A percentile compares a stretch with the other conserved stretches of the same genome.
These are phyloP conservation scores for Dendrobium huoshanense DNA, from an alignment of 106 monocot genomes.

Conservation along the genomic window DNA sequence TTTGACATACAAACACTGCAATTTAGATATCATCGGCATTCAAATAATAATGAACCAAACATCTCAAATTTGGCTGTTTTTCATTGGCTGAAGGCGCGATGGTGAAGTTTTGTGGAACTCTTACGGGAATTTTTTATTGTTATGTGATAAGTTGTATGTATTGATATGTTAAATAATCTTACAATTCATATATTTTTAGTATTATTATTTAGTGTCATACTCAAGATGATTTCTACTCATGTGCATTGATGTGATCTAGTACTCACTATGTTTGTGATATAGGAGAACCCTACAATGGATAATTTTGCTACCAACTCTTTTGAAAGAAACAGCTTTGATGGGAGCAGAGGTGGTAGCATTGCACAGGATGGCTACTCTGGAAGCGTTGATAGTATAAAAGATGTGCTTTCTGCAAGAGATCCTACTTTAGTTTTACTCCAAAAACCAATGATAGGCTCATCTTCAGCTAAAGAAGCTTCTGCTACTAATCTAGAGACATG, in stretches of 20 bases:
- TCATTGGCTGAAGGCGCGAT: background rate
- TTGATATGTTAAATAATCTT: background rate
- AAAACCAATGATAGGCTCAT: constrained; percentile 38
- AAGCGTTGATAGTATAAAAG: constrained; percentile 30
- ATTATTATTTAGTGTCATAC: background rate
- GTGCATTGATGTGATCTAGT: background rate
- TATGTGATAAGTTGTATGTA: background rate
- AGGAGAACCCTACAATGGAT: constrained; percentile 51
- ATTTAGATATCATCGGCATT: background rate
- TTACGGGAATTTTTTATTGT: background rate
- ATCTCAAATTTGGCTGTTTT: background rate
- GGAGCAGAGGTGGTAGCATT: constrained; percentile 12
- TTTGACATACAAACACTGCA: background rate
- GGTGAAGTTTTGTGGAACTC: background rate
- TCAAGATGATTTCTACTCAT: background rate
- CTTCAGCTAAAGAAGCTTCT: constrained; percentile 22
- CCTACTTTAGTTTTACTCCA: constrained; percentile 67
- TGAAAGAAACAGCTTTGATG: constrained; percentile 30
- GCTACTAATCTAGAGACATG: background rate
- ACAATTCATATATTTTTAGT: background rate
- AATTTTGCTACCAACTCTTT: constrained; percentile 15
- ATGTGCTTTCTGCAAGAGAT: constrained; percentile 47
- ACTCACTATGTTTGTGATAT: background rate
- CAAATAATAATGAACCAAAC: background rate
- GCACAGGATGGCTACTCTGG: constrained; percentile 11